These are phyloP conservation scores for Mariannaea elegans DNA, from an alignment of 2,329 filamentous ascomycete genomes.

Conservation along the genomic window DNA sequence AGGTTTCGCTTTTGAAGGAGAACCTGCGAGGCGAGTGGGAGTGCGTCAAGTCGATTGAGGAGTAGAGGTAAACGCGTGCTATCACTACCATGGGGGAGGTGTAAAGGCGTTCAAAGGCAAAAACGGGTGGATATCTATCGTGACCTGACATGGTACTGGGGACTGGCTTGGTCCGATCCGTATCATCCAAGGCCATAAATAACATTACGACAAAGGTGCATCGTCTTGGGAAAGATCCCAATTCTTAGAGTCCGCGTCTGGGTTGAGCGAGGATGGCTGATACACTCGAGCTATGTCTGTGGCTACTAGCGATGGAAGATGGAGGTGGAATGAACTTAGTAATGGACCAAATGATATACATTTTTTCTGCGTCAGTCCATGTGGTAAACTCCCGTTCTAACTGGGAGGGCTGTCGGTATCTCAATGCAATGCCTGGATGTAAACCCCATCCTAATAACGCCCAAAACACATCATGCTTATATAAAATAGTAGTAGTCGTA, in stretches of 20 bases:
- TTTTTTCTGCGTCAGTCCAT: constrained; percentile 10
- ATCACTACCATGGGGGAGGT: constrained; percentile 51
- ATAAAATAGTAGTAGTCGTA: not conserved
- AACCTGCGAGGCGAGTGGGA: constrained; percentile 97
- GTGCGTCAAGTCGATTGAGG: constrained; percentile 94
- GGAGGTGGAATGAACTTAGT: constrained; percentile 1
- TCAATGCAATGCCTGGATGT: not conserved
- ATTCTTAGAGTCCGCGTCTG: not conserved
- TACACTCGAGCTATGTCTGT: too few relatives aligned
- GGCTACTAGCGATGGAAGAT: not conserved
- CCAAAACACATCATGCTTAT: not conserved
- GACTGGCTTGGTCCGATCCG: not conserved
- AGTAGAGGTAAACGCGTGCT: constrained; percentile 57
- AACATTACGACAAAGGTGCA: not conserved
- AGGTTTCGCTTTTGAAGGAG: constrained; percentile 98
- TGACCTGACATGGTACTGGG: not conserved
- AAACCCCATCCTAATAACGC: not conserved
- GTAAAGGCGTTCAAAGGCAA: constrained; percentile 49
- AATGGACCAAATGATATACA: constrained; percentile 11
- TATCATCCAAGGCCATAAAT: not conserved
- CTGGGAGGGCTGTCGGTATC: not conserved
- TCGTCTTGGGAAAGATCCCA: not conserved
- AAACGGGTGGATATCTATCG: constrained; percentile 37
- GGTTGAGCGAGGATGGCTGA: too few relatives aligned
- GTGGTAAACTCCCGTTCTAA: not conserved